Base-by-base conservation (phyloP, 2,329 filamentous ascomycete genomes). In the Verticillium dahliae region DNA sequence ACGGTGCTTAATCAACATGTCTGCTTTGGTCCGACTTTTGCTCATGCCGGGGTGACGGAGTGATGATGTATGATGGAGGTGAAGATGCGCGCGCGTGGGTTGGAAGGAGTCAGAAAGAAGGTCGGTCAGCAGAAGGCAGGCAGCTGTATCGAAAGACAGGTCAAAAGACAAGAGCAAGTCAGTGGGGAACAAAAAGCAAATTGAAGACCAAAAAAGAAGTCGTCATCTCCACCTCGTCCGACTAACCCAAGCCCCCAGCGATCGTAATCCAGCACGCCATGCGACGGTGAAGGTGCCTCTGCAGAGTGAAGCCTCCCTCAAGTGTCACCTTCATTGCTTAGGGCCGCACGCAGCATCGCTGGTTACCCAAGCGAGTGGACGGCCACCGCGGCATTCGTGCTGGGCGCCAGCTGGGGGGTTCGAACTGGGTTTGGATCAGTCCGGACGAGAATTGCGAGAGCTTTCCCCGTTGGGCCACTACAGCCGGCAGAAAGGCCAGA, bases 251-350 rank as follows among this genome's bases (percentile, higher is more conserved):
- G 75, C 83, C 83, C 82, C 79, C 73, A 79, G 77, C 80, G 78
- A 80, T 81, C 84, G 86, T 87, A 75, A 82, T 89, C 86, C 86
- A 85, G 76, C 79, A 78, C 85, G 86, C 86, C 85, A 88, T 80
- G 80, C 81, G 81, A 87, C 84, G 86, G 85, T 84, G 85, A 83
- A 85, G 81, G 86, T 79, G 74, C 74, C 85, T 88, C 84, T 89
- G 86, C 85, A 86, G 84, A 87, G 86, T 89, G 83, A 88, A 76
- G 62, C 86, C 86, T 87, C 85, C 82, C 86, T 89, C 80, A 85
- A 88, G 85, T 70, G 73, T 89, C 70, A 78, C 85, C 83, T 85
- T 83, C 86, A 87, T 84, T 85, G 83, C 86, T 87, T 83, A 88
- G 76, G 85, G 80, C 76, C 76, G 74, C 78, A 72, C 75, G 74